Evolutionary conservation across 805 yeast species (phyloP).

Genomic region (Maudiozyma turicensis): DNA sequence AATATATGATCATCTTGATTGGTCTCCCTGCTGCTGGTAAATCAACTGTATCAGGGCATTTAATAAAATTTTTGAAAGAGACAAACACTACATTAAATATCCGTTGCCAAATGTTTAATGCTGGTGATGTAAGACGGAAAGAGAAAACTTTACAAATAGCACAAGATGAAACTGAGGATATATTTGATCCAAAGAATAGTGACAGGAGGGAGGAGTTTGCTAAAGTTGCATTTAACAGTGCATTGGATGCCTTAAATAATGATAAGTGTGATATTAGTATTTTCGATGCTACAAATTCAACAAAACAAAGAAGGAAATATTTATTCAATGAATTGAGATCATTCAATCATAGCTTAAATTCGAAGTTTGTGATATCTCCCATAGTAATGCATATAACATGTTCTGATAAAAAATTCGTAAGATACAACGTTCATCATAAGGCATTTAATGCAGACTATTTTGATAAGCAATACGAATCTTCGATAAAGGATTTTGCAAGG

Average conservation of each 20-base stretch:
- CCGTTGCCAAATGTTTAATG: constrained; percentile 49
- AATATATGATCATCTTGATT: constrained; percentile 59
- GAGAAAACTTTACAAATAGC: constrained; percentile 18
- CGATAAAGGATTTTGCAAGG: constrained; percentile 50
- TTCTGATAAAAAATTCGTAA: constrained; percentile 39
- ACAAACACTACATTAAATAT: constrained; percentile 15
- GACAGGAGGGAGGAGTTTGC: constrained; percentile 44
- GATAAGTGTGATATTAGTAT: constrained; percentile 43
- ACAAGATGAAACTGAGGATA: constrained; percentile 30
- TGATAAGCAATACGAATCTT: constrained; percentile 39
- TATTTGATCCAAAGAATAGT: constrained; percentile 34
- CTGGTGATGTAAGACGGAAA: constrained; percentile 61
- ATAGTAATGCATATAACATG: constrained; percentile 53
- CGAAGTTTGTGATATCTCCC: constrained; percentile 33
- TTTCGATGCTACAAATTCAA: constrained; percentile 54
- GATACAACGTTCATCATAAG: constrained; percentile 56
- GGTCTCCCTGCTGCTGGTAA: constrained; percentile 76
- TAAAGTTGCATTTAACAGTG: constrained; percentile 37
- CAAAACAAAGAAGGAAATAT: constrained; percentile 33
- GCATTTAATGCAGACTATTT: constrained; percentile 53
- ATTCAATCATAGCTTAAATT: constrained; percentile 10
- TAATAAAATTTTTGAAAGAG: constrained; percentile 45
- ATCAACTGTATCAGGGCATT: constrained; percentile 57
- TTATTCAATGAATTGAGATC: constrained; percentile 18
- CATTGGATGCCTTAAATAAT: constrained; percentile 34